Evolutionary conservation across 2,329 filamentous ascomycete species (phyloP).

Genomic region (Macroventuria anomochaeta): DNA sequence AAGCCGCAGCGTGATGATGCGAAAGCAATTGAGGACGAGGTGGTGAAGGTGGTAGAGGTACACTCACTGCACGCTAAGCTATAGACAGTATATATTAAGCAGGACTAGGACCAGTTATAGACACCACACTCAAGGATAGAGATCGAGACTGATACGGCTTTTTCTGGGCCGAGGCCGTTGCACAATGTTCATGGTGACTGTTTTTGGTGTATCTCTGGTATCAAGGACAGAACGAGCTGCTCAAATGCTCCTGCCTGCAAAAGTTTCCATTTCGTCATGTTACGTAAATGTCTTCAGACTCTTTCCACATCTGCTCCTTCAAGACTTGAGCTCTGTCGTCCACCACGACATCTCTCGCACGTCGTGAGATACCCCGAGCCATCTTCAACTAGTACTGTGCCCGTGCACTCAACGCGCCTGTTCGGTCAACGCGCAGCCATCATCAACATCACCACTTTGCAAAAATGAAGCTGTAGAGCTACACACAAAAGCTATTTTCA

Average conservation of each 20-base stretch:
- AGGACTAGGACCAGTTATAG: not conserved
- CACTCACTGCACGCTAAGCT: conserved; percentile 14
- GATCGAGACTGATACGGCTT: too few relatives aligned
- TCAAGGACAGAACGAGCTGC: not conserved
- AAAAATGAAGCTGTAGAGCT: too few relatives aligned
- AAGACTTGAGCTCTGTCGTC: not conserved
- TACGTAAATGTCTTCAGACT: not conserved
- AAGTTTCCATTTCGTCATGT: not conserved
- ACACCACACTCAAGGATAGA: too few relatives aligned
- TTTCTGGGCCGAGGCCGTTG: too few relatives aligned
- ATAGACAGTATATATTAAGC: not conserved
- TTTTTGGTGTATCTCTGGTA: too few relatives aligned
- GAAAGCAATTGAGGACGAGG: not conserved
- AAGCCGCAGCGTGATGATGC: not conserved
- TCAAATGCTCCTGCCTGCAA: not conserved
- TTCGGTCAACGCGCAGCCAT: too few relatives aligned
- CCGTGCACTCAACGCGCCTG: too few relatives aligned
- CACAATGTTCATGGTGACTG: too few relatives aligned
- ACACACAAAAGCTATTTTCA: too few relatives aligned
- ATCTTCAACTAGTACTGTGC: conserved; percentile 1
- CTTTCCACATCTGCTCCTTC: not conserved
- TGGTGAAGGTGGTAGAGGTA: conserved; percentile 8
- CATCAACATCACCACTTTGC: too few relatives aligned
- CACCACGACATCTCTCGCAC: not conserved
- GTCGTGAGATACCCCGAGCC: conserved; percentile 4